Evolutionary conservation across 345 rosid species (phyloP).

Genomic region (Acer campestre): DNA sequence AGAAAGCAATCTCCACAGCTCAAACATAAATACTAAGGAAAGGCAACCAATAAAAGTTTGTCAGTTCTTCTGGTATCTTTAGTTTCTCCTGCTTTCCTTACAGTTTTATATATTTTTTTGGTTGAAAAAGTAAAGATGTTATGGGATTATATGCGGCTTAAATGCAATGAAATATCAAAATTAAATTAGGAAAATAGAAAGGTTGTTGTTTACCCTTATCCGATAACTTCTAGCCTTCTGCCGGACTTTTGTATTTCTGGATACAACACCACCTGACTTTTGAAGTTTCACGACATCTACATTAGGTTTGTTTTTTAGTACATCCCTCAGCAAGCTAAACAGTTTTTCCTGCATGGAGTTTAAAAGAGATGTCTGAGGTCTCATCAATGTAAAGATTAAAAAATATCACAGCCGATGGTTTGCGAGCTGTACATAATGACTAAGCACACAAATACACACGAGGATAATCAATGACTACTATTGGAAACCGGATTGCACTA

Average conservation of each 20-base stretch:
- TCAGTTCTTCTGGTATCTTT: neutral
- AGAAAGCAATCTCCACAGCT: neutral
- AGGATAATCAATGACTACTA: neutral
- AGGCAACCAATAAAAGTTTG: neutral
- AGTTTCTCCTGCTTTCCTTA: neutral
- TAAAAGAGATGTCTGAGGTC: neutral
- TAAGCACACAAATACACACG: neutral
- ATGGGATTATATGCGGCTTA: neutral
- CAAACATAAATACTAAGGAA: neutral
- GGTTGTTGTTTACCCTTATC: slow-evolving; percentile 59
- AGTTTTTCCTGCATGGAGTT: slow-evolving; percentile 70
- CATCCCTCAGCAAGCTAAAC: slow-evolving; percentile 88
- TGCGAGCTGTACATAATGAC: neutral
- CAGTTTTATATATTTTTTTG: neutral
- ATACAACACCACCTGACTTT: slow-evolving; percentile 87
- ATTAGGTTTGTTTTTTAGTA: slow-evolving; percentile 58
- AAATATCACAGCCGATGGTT: neutral
- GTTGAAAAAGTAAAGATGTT: neutral
- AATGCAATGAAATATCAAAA: neutral
- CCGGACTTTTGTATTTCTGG: slow-evolving; percentile 64
- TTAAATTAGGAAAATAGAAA: neutral
- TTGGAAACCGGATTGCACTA: neutral
- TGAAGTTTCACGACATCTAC: slow-evolving; percentile 93
- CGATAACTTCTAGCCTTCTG: slow-evolving; percentile 60
- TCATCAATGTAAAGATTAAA: neutral